phyloP scores from a whole-genome alignment of 352 stramenopile species.

The Globisporangium megalacanthum region DNA sequence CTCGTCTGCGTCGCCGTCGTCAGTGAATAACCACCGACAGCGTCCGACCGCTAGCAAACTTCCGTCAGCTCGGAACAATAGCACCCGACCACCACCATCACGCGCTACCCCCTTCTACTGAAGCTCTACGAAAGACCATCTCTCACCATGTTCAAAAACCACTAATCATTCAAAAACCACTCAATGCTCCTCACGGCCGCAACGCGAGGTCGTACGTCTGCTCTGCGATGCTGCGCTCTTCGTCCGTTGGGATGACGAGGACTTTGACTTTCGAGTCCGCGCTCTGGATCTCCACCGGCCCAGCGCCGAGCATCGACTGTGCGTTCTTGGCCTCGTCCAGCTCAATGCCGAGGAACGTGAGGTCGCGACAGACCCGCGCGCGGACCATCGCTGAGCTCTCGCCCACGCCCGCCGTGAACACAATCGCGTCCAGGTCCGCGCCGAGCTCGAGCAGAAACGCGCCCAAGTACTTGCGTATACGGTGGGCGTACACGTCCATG shows the following conservation, averaged over 20 bases:
- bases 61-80: background rate
- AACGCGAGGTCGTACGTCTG: slow-evolving; percentile 70
- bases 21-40: background rate
- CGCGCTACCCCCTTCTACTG: background rate
- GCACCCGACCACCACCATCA: background rate
- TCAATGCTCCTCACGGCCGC: slow-evolving; percentile 21
- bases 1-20: slow-evolving; percentile 2
- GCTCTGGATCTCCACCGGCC: slow-evolving; percentile 57
- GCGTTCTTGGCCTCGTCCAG: slow-evolving; percentile 73
- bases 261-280: slow-evolving; percentile 50
- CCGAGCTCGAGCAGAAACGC: slow-evolving; percentile 71
- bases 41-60: background rate
- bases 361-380: slow-evolving; percentile 52
- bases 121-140: background rate
- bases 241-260: slow-evolving; percentile 86
- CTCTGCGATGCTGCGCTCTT: slow-evolving; percentile 88
- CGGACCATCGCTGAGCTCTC: slow-evolving; percentile 81
- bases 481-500: slow-evolving; percentile 81
- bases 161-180: background rate
- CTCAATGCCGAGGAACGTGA: slow-evolving; percentile 66
- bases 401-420: slow-evolving; percentile 89
- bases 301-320: slow-evolving; percentile 47
- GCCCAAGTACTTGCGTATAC: slow-evolving; percentile 86
- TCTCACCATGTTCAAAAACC: background rate
- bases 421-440: slow-evolving; percentile 68